Evolutionary conservation across 176 grass and related monocot genomes (phyloP).

Genomic region (Aegilops tauschii): DNA sequence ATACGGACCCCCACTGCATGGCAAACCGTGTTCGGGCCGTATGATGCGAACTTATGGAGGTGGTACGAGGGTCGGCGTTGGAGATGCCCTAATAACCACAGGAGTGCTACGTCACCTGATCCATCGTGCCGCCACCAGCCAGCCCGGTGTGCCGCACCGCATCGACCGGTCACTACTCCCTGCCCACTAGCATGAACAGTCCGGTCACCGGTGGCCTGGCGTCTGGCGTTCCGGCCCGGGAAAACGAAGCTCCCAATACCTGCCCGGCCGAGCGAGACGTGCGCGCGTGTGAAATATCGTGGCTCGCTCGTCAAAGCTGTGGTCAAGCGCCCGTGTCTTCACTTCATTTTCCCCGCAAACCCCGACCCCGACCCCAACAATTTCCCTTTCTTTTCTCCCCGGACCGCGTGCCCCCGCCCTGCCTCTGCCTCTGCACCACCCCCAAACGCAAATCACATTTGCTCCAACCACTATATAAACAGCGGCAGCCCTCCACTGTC

Average conservation of each 20-base stretch:
- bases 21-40: no score
- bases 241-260: background rate
- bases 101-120: no score
- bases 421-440: no score
- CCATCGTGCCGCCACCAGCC: background rate
- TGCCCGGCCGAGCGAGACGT: background rate
- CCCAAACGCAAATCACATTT: no score
- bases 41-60: no score
- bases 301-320: background rate
- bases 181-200: no score
- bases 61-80: no score
- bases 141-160: background rate
- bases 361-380: background rate
- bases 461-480: constrained; percentile 30
- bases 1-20: no score
- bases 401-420: background rate
- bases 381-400: background rate
- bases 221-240: background rate
- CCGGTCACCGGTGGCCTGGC: no score
- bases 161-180: background rate
- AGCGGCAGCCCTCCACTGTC: background rate
- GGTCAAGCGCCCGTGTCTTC: constrained; percentile 43
- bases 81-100: no score
- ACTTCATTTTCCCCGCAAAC: constrained; percentile 36
- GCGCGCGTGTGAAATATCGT: constrained; percentile 15